phyloP scores from a whole-genome alignment of 2,329 filamentous ascomycete genomes.

The Huntiella bhutanensis region DNA sequence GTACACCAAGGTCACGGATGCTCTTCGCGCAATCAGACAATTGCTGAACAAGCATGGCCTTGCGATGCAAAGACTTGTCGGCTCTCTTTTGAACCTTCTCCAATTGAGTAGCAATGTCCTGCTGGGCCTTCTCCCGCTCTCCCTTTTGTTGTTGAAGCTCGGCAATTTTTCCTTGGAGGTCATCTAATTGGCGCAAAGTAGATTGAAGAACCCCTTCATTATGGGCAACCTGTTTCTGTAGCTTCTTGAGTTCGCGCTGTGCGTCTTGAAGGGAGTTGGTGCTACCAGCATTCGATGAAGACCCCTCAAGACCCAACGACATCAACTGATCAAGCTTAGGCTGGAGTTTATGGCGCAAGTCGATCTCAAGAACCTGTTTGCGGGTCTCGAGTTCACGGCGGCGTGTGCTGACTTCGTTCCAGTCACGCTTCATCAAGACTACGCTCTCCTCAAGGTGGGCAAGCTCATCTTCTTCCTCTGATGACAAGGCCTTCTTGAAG shows the following conservation, averaged over 20 bases:
- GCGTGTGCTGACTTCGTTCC: slow-evolving; percentile 53
- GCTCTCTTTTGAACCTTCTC: slow-evolving; percentile 75
- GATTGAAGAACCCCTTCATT: slow-evolving; percentile 53
- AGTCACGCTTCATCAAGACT: slow-evolving; percentile 57
- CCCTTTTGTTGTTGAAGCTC: slow-evolving; percentile 36
- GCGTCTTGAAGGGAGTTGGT: slow-evolving; percentile 52
- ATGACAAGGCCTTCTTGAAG: slow-evolving; percentile 77
- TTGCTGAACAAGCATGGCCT: slow-evolving; percentile 58
- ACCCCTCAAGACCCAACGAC: slow-evolving; percentile 51
- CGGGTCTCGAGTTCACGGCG: slow-evolving; percentile 61
- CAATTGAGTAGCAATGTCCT: slow-evolving; percentile 58
- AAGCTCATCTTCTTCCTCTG: slow-evolving; percentile 65
- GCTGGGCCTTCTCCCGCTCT: slow-evolving; percentile 51
- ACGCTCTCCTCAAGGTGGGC: slow-evolving; percentile 49
- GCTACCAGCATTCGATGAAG: slow-evolving; percentile 15
- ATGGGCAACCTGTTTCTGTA: slow-evolving; percentile 46
- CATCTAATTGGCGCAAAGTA: slow-evolving; percentile 52
- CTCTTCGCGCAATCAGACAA: slow-evolving; percentile 68
- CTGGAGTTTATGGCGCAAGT: slow-evolving; percentile 74
- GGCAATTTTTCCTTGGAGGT: slow-evolving; percentile 29
- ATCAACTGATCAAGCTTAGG: slow-evolving; percentile 76
- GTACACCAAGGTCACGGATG: slow-evolving; percentile 78
- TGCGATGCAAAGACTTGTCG: slow-evolving; percentile 82
- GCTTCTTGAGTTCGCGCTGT: slow-evolving; percentile 62
- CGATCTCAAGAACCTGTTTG: slow-evolving; percentile 70